Conservation (phyloP, 805 yeast genomes). For the Yarrowia yakushimensis region DNA sequence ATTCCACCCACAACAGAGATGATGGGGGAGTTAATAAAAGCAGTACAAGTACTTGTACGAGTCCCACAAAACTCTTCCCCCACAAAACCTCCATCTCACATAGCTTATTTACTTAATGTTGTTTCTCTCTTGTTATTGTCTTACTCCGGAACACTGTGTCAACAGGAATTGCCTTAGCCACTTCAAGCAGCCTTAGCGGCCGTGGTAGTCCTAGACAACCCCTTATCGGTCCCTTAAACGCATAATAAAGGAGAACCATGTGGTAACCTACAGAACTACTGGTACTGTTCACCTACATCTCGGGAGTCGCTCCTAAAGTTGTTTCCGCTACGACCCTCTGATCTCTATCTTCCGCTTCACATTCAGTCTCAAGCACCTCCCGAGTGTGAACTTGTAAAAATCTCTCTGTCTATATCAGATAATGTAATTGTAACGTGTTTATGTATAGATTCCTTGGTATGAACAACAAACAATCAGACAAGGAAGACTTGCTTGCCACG, state of each 20-base stretch:
- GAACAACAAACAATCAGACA: background rate
- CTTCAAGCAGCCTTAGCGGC: background rate
- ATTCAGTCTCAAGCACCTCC: no score
- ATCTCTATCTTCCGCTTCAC: background rate
- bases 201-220: background rate
- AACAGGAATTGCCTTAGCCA: background rate
- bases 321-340: background rate
- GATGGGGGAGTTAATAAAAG: no score
- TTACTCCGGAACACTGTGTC: background rate
- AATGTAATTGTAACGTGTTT: no score
- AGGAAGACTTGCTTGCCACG: background rate
- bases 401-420: no score
- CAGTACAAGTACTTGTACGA: no score
- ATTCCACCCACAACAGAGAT: no score
- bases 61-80: no score
- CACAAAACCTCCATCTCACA: background rate
- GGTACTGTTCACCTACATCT: background rate
- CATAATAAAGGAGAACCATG: background rate
- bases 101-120: background rate
- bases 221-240: background rate
- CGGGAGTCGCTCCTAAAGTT: background rate
- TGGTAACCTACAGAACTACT: background rate
- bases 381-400: no score
- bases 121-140: background rate
- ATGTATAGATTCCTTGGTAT: background rate